Evolutionary conservation across 1,139 yeast genomes (phyloP), one percentile per base, ranked within the genome.

Genomic region (Debaryomyces psychrophilus): DNA sequence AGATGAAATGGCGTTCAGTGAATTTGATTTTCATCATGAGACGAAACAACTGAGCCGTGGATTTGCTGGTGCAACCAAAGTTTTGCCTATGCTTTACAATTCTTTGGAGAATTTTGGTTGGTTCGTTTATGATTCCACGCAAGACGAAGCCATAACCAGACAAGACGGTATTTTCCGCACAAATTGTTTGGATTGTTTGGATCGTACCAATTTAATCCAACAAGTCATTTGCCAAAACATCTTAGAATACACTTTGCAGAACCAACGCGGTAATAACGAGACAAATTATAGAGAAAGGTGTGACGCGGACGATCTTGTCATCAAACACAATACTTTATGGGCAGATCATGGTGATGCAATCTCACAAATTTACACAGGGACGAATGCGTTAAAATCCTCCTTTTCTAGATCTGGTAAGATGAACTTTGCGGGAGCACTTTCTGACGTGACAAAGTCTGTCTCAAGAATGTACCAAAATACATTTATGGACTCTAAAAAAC

Each of bases 301-400:
- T 27, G 56, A 57, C 8, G 46, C 57, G 8, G 72, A 64, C 8
- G 93, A 83, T 17, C 67, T 88, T 37, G 76, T 83, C 61, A 62
- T 68, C 34, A 83, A 79, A 50, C 97, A 92, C 60, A 88, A 90
- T 57, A 74, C 85, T 3, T 68, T 93, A 18, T 95, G 99, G 99
- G 99, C 99, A 0, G 97, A 95, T 65, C 92, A 93, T 64, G 99
- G 99, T 40, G 99, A 95, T 66, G 97, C 95, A 50, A 81, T 95
- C 8, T 90, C 98, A 1, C 97, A 90, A 63, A 93, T 93, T 25
- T 95, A 95, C 62, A 93, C 99, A 0, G 99, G 99, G 5, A 95
- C 99, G 0, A 92, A 93, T 62, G 99, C 99, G 0, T 73, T 95
- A 43, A 95, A 95, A 64, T 89, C 97, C 0, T 89, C 97, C 4